Conservation (phyloP, 306 rosid genomes). For the Abrus pulchellus region DNA sequence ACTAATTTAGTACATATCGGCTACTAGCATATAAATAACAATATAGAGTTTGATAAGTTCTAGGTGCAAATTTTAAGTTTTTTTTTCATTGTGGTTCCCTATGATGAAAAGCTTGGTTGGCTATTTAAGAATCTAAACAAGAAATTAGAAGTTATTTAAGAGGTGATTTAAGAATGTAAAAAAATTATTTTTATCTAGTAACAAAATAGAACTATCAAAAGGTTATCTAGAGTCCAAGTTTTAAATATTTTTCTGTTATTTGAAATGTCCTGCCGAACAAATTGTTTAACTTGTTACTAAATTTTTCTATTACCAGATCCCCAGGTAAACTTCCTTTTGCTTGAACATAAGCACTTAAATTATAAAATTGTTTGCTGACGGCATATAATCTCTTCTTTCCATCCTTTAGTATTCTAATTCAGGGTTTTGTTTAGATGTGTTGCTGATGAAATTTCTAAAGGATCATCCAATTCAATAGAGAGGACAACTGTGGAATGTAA, state of each 20-base stretch:
- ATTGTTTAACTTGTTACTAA: slow-evolving; percentile 15
- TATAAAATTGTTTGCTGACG: slow-evolving; percentile 42
- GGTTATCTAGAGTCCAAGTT: slow-evolving; percentile 2
- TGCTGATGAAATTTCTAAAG: slow-evolving; percentile 60
- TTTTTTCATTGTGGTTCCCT: slow-evolving; percentile 15
- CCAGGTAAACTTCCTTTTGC: slow-evolving; percentile 33
- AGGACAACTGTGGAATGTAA: slow-evolving; percentile 46
- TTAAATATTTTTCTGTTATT: background rate
- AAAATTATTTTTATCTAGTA: background rate
- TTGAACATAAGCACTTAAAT: slow-evolving; percentile 27
- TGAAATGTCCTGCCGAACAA: slow-evolving; percentile 12
- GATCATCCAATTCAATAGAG: slow-evolving; percentile 54
- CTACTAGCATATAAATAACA: slow-evolving; percentile 35
- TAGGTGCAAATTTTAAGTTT: slow-evolving; percentile 20
- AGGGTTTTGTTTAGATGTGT: slow-evolving; percentile 71
- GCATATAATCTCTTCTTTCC: slow-evolving; percentile 43
- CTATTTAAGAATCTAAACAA: slow-evolving; percentile 33
- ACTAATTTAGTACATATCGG: slow-evolving; percentile 34
- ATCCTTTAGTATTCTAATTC: slow-evolving; percentile 46
- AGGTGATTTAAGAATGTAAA: slow-evolving; percentile 7
- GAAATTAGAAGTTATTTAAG: slow-evolving; percentile 31
- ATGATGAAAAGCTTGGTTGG: slow-evolving; percentile 20
- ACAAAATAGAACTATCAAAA: slow-evolving; percentile 30
- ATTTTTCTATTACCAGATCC: slow-evolving; percentile 32
- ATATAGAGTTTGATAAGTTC: slow-evolving; percentile 28